phyloP scores from a whole-genome alignment of 169 alveolate genomes.

The Plasmodium gonderi region DNA sequence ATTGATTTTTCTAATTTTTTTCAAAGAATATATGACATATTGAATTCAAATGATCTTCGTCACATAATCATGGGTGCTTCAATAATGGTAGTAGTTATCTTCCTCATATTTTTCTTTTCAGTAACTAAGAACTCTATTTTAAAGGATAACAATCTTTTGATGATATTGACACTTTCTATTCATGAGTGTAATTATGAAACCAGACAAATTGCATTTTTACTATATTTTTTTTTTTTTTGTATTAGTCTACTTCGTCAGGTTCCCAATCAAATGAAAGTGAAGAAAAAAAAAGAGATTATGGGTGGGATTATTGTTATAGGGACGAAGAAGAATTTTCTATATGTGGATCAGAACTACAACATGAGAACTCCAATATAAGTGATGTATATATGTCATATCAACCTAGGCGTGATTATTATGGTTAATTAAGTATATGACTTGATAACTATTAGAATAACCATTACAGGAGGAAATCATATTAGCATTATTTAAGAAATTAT shows the following conservation, averaged over 20 bases:
- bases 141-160: neutral
- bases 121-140: neutral
- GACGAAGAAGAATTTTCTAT: neutral
- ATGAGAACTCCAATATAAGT: neutral
- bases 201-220: too few species aligned
- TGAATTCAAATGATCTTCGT: neutral
- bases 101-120: neutral
- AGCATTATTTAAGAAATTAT: too few species aligned
- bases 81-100: neutral
- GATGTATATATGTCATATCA: neutral
- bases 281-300: too few species aligned
- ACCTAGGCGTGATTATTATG: neutral
- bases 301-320: too few species aligned
- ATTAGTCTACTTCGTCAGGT: too few species aligned
- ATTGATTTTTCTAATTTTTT: neutral
- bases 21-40: neutral
- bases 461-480: too few species aligned
- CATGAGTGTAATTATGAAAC: too few species aligned
- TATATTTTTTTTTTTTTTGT: too few species aligned
- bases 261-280: too few species aligned
- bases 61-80: neutral
- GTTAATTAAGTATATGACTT: neutral
- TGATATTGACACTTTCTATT: too few species aligned
- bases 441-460: neutral
- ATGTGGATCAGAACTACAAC: neutral